Base-by-base conservation (phyloP, 1,284 basidiomycete species). In the Microbotryum saponariae region DNA sequence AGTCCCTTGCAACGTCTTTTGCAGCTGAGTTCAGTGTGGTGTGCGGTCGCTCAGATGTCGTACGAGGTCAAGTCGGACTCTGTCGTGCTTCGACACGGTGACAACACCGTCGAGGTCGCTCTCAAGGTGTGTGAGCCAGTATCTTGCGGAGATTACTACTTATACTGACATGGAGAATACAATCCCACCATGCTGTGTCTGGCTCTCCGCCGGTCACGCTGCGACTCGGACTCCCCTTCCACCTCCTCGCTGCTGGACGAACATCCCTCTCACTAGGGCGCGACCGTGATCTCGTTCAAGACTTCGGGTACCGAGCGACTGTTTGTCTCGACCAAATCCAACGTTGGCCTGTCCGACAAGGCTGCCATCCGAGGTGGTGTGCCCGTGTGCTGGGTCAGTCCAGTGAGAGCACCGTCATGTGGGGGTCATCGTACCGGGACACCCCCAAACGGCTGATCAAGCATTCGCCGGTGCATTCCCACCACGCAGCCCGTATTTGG, bases 361-460 rank as follows among this genome's bases (percentile, higher is more conserved):
- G 61, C 66, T n/a, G 63, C 73, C 20, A 68, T 74, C 21, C 63
- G 69, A 27, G 69, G 71, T 23, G 72, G 73, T 18, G 64, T 74
- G 25, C 73, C 73, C 23, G 64, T 74, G 55, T 69, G 68, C 63
- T 69, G 63, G 54, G 62, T 58, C 8, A 42, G 66, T 64, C 61
- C 54, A 59, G 67, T 20, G 21, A 51, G 45, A 9, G n/a, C 6
- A n/a, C 8, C 27, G 31, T 31, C 23, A 21, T 61, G 46, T 42
- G 42, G 49, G 37, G 37, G 16, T 50, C 48, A 50, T 29, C 23
- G 37, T 10, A 31, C 31, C 2, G 14, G 14, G 14, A 42, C 37
- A 42, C 16, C 37, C 37, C 37, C 31, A 31, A 6, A 18, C 37
- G 37, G 16, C 37, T 42, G 37, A 42, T 10, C 14, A 42, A 42